These are phyloP conservation scores for Hymenotorrendiella dingleyae DNA, from an alignment of 2,329 filamentous ascomycete genomes.

Conservation along the genomic window DNA sequence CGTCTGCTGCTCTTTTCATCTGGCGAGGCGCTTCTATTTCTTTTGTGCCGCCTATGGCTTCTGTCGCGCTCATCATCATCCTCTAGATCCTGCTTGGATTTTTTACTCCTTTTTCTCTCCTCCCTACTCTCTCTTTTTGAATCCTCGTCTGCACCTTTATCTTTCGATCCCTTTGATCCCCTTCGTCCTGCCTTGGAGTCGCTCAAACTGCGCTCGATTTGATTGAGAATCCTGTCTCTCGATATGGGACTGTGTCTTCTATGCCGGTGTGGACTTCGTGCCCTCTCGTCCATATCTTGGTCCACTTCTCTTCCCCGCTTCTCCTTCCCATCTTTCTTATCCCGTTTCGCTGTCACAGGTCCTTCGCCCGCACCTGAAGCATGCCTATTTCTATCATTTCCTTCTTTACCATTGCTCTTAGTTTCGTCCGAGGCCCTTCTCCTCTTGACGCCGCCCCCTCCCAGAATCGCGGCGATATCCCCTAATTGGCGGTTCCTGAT, in stretches of 20 bases:
- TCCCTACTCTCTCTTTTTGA: not conserved
- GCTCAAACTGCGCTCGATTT: not conserved
- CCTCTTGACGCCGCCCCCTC: constrained; percentile 30
- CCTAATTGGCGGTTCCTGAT: constrained; percentile 54
- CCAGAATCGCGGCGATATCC: constrained; percentile 53
- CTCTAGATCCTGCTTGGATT: not conserved
- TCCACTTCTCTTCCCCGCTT: constrained; percentile 5
- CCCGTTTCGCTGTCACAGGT: not conserved
- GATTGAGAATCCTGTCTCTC: constrained; percentile 1
- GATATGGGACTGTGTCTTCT: constrained; percentile 24
- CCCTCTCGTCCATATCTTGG: constrained; percentile 1
- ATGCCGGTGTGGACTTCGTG: constrained; percentile 22
- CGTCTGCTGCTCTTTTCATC: constrained; percentile 16
- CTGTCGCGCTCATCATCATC: constrained; percentile 1
- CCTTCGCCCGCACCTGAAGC: constrained; percentile 13
- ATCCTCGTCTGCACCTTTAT: not conserved
- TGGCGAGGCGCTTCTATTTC: constrained; percentile 21
- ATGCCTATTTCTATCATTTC: not conserved
- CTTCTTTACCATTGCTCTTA: not conserved
- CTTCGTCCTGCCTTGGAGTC: no score
- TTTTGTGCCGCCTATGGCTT: constrained; percentile 22
- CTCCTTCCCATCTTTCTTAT: constrained; percentile 5
- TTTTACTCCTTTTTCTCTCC: not conserved
- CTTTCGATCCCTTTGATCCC: not conserved
- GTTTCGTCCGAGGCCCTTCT: constrained; percentile 17